phyloP scores from a whole-genome alignment of 2,329 filamentous ascomycete species.

The Fusarium secorum region DNA sequence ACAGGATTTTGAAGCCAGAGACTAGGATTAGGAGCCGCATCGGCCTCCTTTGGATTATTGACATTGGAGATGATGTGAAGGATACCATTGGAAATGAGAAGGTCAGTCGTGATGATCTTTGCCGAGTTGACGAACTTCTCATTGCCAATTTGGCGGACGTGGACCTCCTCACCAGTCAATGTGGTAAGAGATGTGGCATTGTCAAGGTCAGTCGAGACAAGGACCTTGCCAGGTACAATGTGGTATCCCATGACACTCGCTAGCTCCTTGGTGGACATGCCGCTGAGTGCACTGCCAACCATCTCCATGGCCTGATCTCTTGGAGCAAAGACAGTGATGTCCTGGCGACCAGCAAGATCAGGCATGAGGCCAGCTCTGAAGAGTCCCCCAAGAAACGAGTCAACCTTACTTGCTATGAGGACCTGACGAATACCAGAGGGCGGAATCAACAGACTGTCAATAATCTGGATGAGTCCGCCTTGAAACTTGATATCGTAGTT shows the following conservation, averaged over 20 bases:
- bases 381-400: conserved; percentile 51
- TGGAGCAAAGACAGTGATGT: conserved; percentile 71
- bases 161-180: conserved; percentile 48
- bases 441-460: conserved; percentile 61
- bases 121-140: conserved; percentile 63
- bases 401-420: conserved; percentile 55
- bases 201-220: conserved; percentile 57
- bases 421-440: conserved; percentile 59
- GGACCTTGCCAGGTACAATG: conserved; percentile 63
- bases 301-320: conserved; percentile 65
- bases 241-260: conserved; percentile 68
- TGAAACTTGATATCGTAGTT: conserved; percentile 56
- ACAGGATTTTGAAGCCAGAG: conserved; percentile 56
- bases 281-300: conserved; percentile 61
- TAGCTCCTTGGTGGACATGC: conserved; percentile 57
- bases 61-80: conserved; percentile 65
- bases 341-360: conserved; percentile 51
- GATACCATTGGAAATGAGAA: conserved; percentile 65
- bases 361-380: conserved; percentile 47
- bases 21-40: conserved; percentile 49
- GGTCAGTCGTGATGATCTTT: conserved; percentile 59
- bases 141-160: conserved; percentile 51
- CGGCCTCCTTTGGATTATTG: conserved; percentile 53
- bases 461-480: conserved; percentile 60
- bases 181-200: conserved; percentile 45